These are phyloP conservation scores for Mucor saturninus DNA, from an alignment of 371 early-diverging fungal genomes.

Conservation along the genomic window DNA sequence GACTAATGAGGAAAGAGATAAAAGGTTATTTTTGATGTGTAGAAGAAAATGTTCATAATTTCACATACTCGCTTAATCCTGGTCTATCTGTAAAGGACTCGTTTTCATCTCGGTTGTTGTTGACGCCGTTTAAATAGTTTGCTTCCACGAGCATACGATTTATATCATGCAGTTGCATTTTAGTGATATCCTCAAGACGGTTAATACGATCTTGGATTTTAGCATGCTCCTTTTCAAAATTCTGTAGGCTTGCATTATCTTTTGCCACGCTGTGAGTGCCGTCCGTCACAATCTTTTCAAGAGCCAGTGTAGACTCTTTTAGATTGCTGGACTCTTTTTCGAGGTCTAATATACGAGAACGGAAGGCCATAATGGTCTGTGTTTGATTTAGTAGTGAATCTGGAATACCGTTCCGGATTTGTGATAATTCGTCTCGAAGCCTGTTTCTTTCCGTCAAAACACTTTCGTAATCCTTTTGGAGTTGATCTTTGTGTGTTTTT, in stretches of 20 bases:
- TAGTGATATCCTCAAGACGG: slow-evolving; percentile 65
- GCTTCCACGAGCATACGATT: slow-evolving; percentile 73
- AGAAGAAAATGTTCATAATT: background rate
- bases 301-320: slow-evolving; percentile 35
- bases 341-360: slow-evolving; percentile 51
- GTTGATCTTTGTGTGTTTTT: slow-evolving; percentile 62
- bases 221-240: slow-evolving; percentile 58
- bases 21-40: background rate
- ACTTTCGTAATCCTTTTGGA: slow-evolving; percentile 70
- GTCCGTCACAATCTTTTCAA: slow-evolving; percentile 41
- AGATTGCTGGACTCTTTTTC: slow-evolving; percentile 49
- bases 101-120: slow-evolving; percentile 30
- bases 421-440: slow-evolving; percentile 68
- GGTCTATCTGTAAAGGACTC: slow-evolving; percentile 40
- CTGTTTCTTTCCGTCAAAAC: slow-evolving; percentile 65
- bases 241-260: slow-evolving; percentile 29
- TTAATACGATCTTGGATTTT: slow-evolving; percentile 67
- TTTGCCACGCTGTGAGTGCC: slow-evolving; percentile 47
- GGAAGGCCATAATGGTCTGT: slow-evolving; percentile 55
- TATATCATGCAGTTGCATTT: slow-evolving; percentile 67
- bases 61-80: slow-evolving; percentile 47
- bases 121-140: slow-evolving; percentile 54
- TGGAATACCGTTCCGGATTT: slow-evolving; percentile 61
- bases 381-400: slow-evolving; percentile 52
- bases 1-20: slow-evolving; percentile 16